These are phyloP conservation scores for Dactylorhiza incarnata DNA, from an alignment of 106 monocot genomes.

Conservation along the genomic window DNA sequence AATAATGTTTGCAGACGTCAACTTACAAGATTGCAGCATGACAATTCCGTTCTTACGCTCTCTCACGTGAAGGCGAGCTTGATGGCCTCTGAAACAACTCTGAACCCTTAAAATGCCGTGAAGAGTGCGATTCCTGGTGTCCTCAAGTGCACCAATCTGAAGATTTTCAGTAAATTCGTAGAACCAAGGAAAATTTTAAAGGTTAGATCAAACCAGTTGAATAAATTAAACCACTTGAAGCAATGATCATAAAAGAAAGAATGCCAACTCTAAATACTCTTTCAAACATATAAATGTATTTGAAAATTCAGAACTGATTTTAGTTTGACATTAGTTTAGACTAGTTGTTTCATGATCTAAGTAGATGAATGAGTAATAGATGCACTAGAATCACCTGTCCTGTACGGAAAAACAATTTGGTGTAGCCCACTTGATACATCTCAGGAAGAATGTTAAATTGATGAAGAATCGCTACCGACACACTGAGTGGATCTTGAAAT, in stretches of 20 bases:
- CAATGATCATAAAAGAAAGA: not conserved
- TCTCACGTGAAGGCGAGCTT: conserved; percentile 66
- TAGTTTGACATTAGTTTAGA: not conserved
- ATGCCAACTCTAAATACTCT: not conserved
- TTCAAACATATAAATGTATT: too few relatives aligned
- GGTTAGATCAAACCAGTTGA: not conserved
- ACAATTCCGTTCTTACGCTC: conserved; percentile 51
- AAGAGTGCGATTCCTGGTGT: conserved; percentile 90
- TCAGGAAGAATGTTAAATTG: conserved; percentile 97
- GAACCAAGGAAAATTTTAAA: not conserved
- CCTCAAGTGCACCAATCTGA: conserved; percentile 86
- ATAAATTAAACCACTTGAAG: not conserved
- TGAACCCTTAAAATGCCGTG: conserved; percentile 96
- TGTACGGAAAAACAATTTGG: conserved; percentile 96
- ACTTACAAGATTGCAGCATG: conserved; percentile 82
- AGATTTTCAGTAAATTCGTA: not conserved
- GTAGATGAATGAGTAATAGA: not conserved
- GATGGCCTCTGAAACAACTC: conserved; percentile 87
- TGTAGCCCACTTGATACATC: conserved; percentile 99
- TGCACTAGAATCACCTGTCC: conserved; percentile 62
- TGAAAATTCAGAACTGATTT: not conserved
- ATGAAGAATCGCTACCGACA: conserved; percentile 94
- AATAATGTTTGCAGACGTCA: not conserved
- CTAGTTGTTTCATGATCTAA: not conserved
- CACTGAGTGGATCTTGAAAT: conserved; percentile 85